These are phyloP conservation scores for Trifolium fragiferum DNA, from an alignment of 306 rosid genomes.

Conservation along the genomic window DNA sequence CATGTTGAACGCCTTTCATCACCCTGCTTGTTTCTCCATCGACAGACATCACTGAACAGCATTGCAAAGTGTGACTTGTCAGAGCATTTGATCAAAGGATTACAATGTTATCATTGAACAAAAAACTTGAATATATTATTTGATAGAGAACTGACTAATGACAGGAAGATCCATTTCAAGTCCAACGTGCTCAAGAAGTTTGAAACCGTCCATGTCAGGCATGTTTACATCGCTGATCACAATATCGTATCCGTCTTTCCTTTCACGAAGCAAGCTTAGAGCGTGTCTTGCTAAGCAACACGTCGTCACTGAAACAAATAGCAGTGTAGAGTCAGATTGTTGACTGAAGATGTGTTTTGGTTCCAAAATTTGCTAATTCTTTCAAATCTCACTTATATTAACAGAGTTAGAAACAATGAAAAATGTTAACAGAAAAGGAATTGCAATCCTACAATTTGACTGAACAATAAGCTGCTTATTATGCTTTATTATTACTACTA, in stretches of 20 bases:
- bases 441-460: background rate
- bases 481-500: background rate
- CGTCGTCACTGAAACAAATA: slow-evolving; percentile 76
- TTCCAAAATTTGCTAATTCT: background rate
- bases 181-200: slow-evolving; percentile 97
- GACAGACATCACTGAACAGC: slow-evolving; percentile 93
- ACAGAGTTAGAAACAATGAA: background rate
- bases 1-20: slow-evolving; percentile 98
- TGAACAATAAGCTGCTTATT: background rate
- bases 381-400: no score
- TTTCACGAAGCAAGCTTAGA: slow-evolving; percentile 78
- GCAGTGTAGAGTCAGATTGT: slow-evolving; percentile 28
- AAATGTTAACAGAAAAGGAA: background rate
- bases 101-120: slow-evolving; percentile 40
- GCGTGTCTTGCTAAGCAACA: slow-evolving; percentile 90
- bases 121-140: slow-evolving; percentile 42
- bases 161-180: slow-evolving; percentile 99
- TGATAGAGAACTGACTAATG: slow-evolving; percentile 77
- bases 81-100: slow-evolving; percentile 42
- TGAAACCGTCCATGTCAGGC: slow-evolving; percentile 99
- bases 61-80: slow-evolving; percentile 51
- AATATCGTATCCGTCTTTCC: slow-evolving; percentile 88
- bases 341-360: background rate
- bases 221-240: slow-evolving; percentile 98
- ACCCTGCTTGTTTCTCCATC: slow-evolving; percentile 98